Evolutionary conservation across 768 basidiomycete genomes (phyloP).

Genomic region (Tricholoma furcatifolium): DNA sequence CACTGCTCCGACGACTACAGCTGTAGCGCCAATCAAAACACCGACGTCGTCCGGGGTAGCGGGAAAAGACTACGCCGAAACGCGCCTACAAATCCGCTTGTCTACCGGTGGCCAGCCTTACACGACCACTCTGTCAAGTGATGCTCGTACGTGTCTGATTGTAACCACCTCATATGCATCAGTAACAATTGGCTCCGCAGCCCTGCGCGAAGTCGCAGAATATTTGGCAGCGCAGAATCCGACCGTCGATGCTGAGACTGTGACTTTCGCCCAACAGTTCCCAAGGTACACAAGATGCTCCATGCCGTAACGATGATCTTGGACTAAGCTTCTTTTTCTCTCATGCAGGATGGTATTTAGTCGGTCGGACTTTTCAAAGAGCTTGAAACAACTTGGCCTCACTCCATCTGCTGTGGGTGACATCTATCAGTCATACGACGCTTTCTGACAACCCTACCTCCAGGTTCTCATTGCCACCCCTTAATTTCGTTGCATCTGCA

Average conservation of each 20-base stretch:
- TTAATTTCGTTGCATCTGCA: conserved; percentile 10
- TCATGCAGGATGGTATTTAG: conserved; percentile 72
- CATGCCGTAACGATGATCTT: conserved; percentile 13
- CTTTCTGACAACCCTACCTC: background rate
- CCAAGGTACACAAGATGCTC: conserved; percentile 56
- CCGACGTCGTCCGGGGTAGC: conserved; percentile 41
- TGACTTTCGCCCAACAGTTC: conserved; percentile 78
- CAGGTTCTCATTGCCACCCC: conserved; percentile 59
- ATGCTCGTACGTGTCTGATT: conserved; percentile 55
- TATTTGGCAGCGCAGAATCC: conserved; percentile 77
- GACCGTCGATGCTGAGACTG: conserved; percentile 70
- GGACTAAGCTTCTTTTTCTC: background rate
- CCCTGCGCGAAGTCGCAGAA: conserved; percentile 83
- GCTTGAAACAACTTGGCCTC: conserved; percentile 79
- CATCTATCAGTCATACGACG: background rate
- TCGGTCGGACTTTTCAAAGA: conserved; percentile 71
- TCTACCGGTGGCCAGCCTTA: conserved; percentile 79
- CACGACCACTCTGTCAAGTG: conserved; percentile 78
- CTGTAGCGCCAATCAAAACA: conserved; percentile 30
- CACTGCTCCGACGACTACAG: conserved; percentile 20
- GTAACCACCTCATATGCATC: background rate
- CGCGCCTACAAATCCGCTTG: conserved; percentile 87
- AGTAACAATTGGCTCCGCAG: conserved; percentile 35
- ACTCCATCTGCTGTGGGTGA: conserved; percentile 84
- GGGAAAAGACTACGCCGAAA: conserved; percentile 82